Evolutionary conservation across 2,329 filamentous ascomycete genomes (phyloP), one percentile per base, ranked within the genome.

Genomic region (Pleurostoma richardsiae): DNA sequence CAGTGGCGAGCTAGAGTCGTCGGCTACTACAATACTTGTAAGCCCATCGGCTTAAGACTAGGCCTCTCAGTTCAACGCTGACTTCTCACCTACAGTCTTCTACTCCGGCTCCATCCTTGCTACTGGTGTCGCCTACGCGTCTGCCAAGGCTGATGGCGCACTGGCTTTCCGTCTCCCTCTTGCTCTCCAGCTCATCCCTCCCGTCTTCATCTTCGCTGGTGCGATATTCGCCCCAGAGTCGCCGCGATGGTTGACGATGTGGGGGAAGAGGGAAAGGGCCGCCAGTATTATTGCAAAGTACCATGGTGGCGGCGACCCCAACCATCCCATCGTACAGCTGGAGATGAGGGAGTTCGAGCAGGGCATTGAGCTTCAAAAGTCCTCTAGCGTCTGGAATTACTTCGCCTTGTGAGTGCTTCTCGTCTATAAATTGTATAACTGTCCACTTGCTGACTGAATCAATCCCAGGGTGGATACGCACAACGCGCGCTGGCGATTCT

Each of bases 61-160:
- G 19, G 19, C 19, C 19, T 19, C 19, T 19, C 19, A 19, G 19
- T 19, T 19, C 19, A 19, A 19, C 19, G 19, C 19, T 19, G 19
- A 19, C 19, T 19, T 19, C 19, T 19, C 19, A 19, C 2, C 4
- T 7, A 10, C 1, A 60, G 59, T 65, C 55, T 65, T 62, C 51
- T 66, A 65, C 39, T 52, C 56, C 27, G 57, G 57, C 19, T 55
- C 56, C 8, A 76, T 79, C 11, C 68, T 74, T 5, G 70, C 72
- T 7, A 71, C 71, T 1, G 76, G 75, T 49, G 70, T 53, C 27
- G 51, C 51, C 3, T 53, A 53, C 33, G 51, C 51, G 26, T 40
- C 46, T 7, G 48, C 43, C 42, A 51, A 52, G 10, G 42, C 45
- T n/a, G 39, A 45, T 3, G 49, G 54, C 29, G 48, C 61, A 5